Conservation (phyloP, 768 basidiomycete genomes). For the Suillus tomentosus region DNA sequence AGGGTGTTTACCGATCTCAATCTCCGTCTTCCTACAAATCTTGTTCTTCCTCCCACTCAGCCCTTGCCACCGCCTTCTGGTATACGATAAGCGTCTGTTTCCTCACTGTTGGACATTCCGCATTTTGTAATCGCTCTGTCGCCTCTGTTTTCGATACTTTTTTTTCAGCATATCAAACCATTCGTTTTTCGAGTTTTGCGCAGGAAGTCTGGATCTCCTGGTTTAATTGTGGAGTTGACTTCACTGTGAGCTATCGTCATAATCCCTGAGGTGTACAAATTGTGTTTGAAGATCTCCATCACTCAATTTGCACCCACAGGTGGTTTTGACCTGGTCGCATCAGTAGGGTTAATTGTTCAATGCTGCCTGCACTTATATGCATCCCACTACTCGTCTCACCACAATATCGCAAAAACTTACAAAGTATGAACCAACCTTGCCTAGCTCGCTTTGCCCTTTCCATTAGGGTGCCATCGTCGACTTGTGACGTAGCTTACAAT, state of each 20-base stretch:
- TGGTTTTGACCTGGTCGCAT: not conserved
- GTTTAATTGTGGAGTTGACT: not conserved
- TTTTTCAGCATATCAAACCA: slow-evolving; percentile 3
- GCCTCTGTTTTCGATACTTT: not conserved
- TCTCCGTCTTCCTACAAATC: slow-evolving; percentile 36
- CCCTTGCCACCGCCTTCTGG: not conserved
- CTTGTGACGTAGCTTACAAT: not conserved
- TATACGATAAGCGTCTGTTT: slow-evolving; percentile 8
- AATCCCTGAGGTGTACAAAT: not conserved
- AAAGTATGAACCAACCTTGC: not conserved
- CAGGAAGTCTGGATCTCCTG: no score
- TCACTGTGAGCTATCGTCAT: not conserved
- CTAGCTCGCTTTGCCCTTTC: not conserved
- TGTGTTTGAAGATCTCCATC: not conserved
- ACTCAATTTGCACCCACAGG: not conserved
- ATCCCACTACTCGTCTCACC: not conserved
- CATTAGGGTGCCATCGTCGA: not conserved
- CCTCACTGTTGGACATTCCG: slow-evolving; percentile 3
- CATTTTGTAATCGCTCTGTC: not conserved
- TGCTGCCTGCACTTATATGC: not conserved
- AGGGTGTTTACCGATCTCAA: slow-evolving; percentile 46
- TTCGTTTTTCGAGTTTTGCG: slow-evolving; percentile 4
- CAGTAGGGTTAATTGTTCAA: not conserved
- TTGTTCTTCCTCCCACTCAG: slow-evolving; percentile 9
- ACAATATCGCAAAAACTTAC: not conserved